phyloP scores from a whole-genome alignment of 768 basidiomycete species.

The Antrodiella citrinella region DNA sequence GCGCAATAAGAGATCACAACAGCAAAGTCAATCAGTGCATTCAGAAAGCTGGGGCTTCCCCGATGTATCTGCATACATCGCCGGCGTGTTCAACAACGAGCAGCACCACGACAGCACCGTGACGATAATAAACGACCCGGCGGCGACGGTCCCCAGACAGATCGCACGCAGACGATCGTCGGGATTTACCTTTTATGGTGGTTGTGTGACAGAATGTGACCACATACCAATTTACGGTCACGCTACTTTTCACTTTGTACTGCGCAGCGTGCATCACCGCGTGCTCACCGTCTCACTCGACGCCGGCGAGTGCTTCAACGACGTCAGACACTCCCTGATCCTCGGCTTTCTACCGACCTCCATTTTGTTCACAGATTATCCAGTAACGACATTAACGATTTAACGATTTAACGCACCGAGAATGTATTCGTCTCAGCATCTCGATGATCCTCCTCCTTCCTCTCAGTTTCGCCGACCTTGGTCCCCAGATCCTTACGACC shows the following conservation, averaged over 20 bases:
- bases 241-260: neutral
- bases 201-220: neutral
- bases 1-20: neutral
- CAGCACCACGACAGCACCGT: too few relatives aligned
- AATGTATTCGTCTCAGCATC: slow-evolving; percentile 36
- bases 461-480: slow-evolving; percentile 56
- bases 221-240: neutral
- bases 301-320: neutral
- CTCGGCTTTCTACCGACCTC: too few relatives aligned
- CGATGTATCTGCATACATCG: too few relatives aligned
- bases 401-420: slow-evolving; percentile 5
- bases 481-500: slow-evolving; percentile 53
- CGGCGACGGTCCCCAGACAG: too few relatives aligned
- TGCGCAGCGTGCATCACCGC: neutral
- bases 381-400: slow-evolving; percentile 10
- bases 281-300: neutral
- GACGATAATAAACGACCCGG: too few relatives aligned
- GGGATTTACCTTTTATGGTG: neutral
- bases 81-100: too few relatives aligned
- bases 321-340: neutral
- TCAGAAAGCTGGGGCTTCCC: too few relatives aligned
- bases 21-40: too few relatives aligned
- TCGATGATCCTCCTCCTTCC: slow-evolving; percentile 42
- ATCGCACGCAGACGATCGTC: neutral
- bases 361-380: neutral